Evolutionary conservation across 208 protist genomes (phyloP).

Genomic region (Plasmodiophora brassicae): DNA sequence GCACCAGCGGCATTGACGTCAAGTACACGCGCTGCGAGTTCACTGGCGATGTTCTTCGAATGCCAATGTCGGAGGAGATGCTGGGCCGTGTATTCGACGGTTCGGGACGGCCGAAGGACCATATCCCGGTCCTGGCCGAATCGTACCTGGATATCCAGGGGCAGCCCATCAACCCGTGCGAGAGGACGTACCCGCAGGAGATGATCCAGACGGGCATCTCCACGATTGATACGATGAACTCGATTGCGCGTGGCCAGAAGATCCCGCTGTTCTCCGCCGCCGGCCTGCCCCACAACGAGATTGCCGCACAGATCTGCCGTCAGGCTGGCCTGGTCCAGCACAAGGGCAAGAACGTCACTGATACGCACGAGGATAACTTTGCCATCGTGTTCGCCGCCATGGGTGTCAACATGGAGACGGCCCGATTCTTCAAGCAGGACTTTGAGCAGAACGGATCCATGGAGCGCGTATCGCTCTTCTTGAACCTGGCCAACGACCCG

Average conservation of each 20-base stretch:
- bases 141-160: slow-evolving; percentile 97
- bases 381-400: slow-evolving; percentile 99
- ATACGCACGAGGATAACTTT: slow-evolving; percentile 83
- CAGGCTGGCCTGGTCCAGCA: slow-evolving; percentile 96
- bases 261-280: slow-evolving; percentile 99
- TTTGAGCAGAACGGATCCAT: slow-evolving; percentile 92
- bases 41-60: slow-evolving; percentile 96
- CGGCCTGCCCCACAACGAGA: slow-evolving; percentile 99
- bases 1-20: slow-evolving; percentile 87
- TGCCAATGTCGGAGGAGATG: slow-evolving; percentile 98
- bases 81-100: slow-evolving; percentile 99
- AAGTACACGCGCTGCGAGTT: slow-evolving; percentile 82
- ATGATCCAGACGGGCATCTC: slow-evolving; percentile 99
- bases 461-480: slow-evolving; percentile 86
- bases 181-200: slow-evolving; percentile 98
- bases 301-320: slow-evolving; percentile 99
- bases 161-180: slow-evolving; percentile 97
- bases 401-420: slow-evolving; percentile 99
- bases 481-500: slow-evolving; percentile 96
- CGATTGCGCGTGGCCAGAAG: slow-evolving; percentile 99
- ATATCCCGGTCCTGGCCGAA: slow-evolving; percentile 91
- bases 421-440: slow-evolving; percentile 98
- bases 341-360: slow-evolving; percentile 60
- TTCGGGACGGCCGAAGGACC: slow-evolving; percentile 97
- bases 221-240: slow-evolving; percentile 99